These are phyloP conservation scores for Salix caprea DNA, from an alignment of 345 rosid genomes.

Conservation along the genomic window DNA sequence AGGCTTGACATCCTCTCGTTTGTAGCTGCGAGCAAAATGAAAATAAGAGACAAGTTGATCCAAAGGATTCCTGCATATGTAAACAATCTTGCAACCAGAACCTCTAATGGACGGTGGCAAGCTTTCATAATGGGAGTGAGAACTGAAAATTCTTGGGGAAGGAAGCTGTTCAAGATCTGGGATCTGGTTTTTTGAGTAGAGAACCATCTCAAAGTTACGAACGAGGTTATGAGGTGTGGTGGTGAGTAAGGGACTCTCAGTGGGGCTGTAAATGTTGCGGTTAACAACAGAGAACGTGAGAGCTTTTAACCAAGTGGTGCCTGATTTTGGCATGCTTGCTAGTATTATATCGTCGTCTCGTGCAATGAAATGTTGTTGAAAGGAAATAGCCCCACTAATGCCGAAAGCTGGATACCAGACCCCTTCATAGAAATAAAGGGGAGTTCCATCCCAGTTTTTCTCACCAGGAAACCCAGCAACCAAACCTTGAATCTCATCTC, in stretches of 20 bases:
- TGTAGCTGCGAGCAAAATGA: conserved; percentile 11
- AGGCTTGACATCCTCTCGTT: conserved; percentile 2
- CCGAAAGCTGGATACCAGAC: conserved; percentile 68
- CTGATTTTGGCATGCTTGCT: conserved; percentile 36
- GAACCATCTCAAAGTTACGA: conserved; percentile 28
- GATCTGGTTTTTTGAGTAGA: conserved; percentile 1
- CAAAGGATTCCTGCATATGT: conserved; percentile 24
- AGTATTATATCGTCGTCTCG: conserved; percentile 25
- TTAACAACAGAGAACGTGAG: conserved; percentile 22
- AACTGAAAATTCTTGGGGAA: neutral
- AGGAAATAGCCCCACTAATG: conserved; percentile 47
- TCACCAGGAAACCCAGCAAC: conserved; percentile 37
- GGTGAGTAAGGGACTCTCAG: conserved; percentile 18
- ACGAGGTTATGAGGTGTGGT: conserved; percentile 41
- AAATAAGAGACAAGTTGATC: neutral
- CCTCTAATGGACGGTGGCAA: neutral
- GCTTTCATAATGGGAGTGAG: too few species aligned
- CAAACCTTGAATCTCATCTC: too few species aligned
- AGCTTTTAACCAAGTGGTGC: conserved; percentile 47
- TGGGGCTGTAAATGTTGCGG: conserved; percentile 10
- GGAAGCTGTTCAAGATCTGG: conserved; percentile 11
- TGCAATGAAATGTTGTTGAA: conserved; percentile 33
- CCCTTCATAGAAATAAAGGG: conserved; percentile 50
- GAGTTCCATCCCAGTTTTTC: conserved; percentile 61
- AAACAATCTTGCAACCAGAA: conserved; percentile 12